Conservation (phyloP, 495 filamentous ascomycete species). For the Aspergillus panamensis region DNA sequence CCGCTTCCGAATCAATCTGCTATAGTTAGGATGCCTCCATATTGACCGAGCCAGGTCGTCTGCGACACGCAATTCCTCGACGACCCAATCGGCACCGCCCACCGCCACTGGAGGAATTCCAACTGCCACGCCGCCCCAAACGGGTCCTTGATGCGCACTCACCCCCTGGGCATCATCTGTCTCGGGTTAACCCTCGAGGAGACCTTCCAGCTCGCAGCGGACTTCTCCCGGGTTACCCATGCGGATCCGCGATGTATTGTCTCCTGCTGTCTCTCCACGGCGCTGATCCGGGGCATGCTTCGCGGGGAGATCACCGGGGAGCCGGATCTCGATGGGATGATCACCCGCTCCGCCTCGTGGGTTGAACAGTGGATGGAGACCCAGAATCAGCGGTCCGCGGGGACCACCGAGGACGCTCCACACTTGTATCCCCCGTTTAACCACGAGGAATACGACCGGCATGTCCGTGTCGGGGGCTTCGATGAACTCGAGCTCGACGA, state of each 20-base stretch:
- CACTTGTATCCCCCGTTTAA: background rate
- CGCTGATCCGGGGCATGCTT: background rate
- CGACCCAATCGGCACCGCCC: background rate
- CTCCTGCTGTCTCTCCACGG: background rate
- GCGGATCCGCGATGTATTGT: slow-evolving; percentile 5
- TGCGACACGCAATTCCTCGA: background rate
- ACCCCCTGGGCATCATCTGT: slow-evolving; percentile 4
- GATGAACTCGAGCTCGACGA: background rate
- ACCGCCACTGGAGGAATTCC: background rate
- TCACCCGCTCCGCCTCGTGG: background rate
- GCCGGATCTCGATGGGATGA: background rate
- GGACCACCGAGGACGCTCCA: background rate
- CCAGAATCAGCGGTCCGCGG: background rate
- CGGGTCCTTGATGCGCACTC: slow-evolving; percentile 5
- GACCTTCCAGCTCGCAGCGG: background rate
- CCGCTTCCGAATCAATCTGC: background rate
- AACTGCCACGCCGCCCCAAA: background rate
- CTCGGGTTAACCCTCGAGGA: background rate
- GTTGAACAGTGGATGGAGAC: background rate
- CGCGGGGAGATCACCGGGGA: background rate
- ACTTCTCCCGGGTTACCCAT: background rate
- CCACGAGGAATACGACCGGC: background rate
- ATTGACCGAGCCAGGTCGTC: background rate
- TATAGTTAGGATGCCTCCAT: background rate
- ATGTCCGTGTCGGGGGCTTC: background rate